A percentile compares a stretch with the other conserved stretches of the same genome.
These are phyloP conservation scores for Ceratobasidium theobromae DNA, from an alignment of 1,284 basidiomycete species.

Conservation along the genomic window DNA sequence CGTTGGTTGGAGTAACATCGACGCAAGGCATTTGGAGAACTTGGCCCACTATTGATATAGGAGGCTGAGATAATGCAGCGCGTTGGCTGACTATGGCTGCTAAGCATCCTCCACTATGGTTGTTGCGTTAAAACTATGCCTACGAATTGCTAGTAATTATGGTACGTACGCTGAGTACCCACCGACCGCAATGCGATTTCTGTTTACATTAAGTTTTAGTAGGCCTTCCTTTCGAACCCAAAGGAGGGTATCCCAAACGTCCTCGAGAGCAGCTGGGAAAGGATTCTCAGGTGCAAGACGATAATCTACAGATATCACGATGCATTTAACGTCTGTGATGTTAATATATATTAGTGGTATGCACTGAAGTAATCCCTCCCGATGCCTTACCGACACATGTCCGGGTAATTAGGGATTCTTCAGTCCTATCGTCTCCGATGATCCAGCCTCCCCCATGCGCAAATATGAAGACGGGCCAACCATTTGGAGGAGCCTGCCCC, in stretches of 20 bases:
- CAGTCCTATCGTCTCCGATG: not conserved
- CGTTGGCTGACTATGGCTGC: constrained; percentile 67
- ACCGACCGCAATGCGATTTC: not conserved
- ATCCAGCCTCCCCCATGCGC: constrained; percentile 6
- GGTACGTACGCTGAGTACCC: constrained; percentile 28
- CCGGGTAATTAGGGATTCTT: constrained; percentile 7
- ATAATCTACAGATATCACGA: constrained; percentile 44
- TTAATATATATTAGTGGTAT: not conserved
- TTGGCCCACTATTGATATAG: not conserved
- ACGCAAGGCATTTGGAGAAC: not conserved
- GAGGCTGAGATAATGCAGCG: constrained; percentile 42
- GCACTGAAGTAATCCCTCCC: not conserved
- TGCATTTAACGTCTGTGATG: constrained; percentile 36
- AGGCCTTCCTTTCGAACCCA: constrained; percentile 39
- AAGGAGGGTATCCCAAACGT: constrained; percentile 44
- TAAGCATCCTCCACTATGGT: constrained; percentile 62
- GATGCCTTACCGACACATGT: constrained; percentile 4
- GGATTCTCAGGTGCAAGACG: constrained; percentile 48
- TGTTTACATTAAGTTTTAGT: not conserved
- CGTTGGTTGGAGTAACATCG: not conserved
- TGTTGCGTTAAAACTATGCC: not conserved
- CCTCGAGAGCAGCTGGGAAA: constrained; percentile 46
- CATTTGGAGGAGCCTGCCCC: not conserved
- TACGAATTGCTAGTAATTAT: not conserved
- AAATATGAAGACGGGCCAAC: constrained; percentile 11